A percentile compares a stretch with the other conserved stretches of the same genome.
phyloP scores from a whole-genome alignment of 305 asterid genomes.

The Caryopteris hybrid region DNA sequence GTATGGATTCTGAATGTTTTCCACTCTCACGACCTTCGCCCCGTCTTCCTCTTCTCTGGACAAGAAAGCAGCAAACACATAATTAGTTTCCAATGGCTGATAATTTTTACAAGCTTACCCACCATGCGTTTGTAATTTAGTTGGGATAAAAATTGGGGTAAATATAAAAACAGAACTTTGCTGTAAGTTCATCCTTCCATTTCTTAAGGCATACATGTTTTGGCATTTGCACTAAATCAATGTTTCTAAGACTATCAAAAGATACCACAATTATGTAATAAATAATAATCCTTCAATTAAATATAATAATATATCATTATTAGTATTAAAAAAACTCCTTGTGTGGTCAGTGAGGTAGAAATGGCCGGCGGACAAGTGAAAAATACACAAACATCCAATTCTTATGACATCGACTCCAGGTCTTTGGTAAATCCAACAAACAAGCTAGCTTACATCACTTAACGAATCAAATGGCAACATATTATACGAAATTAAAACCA shows the following conservation, averaged over 20 bases:
- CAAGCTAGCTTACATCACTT: too few species aligned
- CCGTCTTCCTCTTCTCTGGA: slow-evolving; percentile 76
- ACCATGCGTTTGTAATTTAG: too few species aligned
- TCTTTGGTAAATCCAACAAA: too few species aligned
- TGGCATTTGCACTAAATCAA: not conserved
- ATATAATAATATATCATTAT: not conserved
- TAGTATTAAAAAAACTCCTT: too few species aligned
- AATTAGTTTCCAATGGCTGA: not conserved
- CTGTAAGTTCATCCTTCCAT: not conserved
- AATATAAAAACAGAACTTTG: not conserved
- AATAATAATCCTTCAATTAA: not conserved
- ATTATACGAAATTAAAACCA: too few species aligned
- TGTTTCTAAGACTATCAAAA: not conserved
- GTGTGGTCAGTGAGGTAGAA: too few species aligned
- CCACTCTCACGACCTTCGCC: slow-evolving; percentile 65
- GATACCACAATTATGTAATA: not conserved
- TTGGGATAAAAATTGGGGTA: not conserved
- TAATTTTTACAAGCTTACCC: too few species aligned
- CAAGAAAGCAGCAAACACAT: not conserved
- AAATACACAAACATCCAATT: too few species aligned
- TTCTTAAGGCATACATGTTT: not conserved
- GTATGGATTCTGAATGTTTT: slow-evolving; percentile 75
- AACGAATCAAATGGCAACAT: too few species aligned
- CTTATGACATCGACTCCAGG: too few species aligned
- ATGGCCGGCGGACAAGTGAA: too few species aligned